Conservation (phyloP, 176 grass and related monocot genomes). For the Oryza glaberrima region DNA sequence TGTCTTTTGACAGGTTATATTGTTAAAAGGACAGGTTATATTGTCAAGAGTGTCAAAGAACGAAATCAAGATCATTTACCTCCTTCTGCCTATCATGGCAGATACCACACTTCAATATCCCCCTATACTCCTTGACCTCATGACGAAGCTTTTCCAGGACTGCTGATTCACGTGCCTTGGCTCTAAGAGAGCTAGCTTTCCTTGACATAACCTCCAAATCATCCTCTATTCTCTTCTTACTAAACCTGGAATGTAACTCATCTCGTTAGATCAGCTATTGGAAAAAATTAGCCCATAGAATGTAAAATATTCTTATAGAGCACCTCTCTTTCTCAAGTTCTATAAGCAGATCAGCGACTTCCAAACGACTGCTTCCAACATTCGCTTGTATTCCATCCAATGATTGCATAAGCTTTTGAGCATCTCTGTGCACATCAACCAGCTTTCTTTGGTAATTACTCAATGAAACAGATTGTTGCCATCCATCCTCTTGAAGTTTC, state of each 20-base stretch:
- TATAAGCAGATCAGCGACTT: conserved; percentile 64
- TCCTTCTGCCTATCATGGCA: conserved; percentile 79
- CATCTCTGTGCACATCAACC: conserved; percentile 50
- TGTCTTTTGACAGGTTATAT: neutral
- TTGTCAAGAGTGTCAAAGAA: neutral
- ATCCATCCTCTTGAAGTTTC: conserved; percentile 62
- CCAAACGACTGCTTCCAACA: conserved; percentile 51
- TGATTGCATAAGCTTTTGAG: conserved; percentile 55
- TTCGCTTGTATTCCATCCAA: conserved; percentile 53
- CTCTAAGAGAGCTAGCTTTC: conserved; percentile 64
- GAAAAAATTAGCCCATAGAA: neutral
- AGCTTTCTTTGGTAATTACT: conserved; percentile 55
- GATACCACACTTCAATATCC: conserved; percentile 76
- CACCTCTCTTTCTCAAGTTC: conserved; percentile 88
- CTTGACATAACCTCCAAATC: conserved; percentile 66
- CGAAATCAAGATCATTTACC: conserved; percentile 43
- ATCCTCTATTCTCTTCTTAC: conserved; percentile 78
- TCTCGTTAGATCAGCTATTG: conserved; percentile 8
- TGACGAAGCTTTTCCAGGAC: conserved; percentile 71
- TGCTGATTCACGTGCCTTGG: conserved; percentile 53
- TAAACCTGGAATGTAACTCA: conserved; percentile 51
- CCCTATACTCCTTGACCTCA: conserved; percentile 72
- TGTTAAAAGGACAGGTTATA: neutral
- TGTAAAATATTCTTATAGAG: neutral
- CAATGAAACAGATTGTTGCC: conserved; percentile 52